Percentiles rank a stretch among this genome's conserved stretches.
Evolutionary conservation across 129 eudicot species (phyloP).

Genomic region (Artemisia argyi): DNA sequence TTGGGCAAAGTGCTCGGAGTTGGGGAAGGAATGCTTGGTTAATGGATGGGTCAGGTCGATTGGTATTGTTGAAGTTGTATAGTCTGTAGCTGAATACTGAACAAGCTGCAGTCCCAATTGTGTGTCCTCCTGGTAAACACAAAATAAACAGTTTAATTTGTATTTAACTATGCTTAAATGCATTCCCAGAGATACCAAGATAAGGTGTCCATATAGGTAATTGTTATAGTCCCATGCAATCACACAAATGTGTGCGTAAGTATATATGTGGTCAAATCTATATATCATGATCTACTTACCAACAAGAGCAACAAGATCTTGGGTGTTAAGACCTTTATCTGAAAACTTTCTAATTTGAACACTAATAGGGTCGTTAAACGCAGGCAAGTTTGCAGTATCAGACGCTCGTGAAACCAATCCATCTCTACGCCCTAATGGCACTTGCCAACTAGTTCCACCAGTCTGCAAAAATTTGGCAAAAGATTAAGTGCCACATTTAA

Average conservation of each 20-base stretch:
- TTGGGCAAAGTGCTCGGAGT: slow-evolving; percentile 57
- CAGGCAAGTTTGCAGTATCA: too few relatives aligned
- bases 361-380: not conserved
- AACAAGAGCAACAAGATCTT: too few relatives aligned
- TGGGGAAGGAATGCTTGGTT: slow-evolving; percentile 45
- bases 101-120: slow-evolving; percentile 69
- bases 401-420: slow-evolving; percentile 62
- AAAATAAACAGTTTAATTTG: not conserved
- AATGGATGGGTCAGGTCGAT: slow-evolving; percentile 56
- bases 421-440: slow-evolving; percentile 70
- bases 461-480: slow-evolving; percentile 22
- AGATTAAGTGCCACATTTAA: not conserved
- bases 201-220: too few relatives aligned
- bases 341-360: too few relatives aligned
- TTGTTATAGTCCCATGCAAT: not conserved
- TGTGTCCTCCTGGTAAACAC: slow-evolving; percentile 58
- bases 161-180: too few relatives aligned
- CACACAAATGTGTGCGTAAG: too few relatives aligned
- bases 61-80: slow-evolving; percentile 49
- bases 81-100: slow-evolving; percentile 49
- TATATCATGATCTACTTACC: too few relatives aligned
- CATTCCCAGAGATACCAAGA: too few relatives aligned
- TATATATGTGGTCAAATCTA: too few relatives aligned
- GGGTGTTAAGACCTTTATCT: too few relatives aligned
- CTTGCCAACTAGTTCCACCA: slow-evolving; percentile 51